Conservation (phyloP, 768 basidiomycete species). For the Clitopilus passeckerianus region DNA sequence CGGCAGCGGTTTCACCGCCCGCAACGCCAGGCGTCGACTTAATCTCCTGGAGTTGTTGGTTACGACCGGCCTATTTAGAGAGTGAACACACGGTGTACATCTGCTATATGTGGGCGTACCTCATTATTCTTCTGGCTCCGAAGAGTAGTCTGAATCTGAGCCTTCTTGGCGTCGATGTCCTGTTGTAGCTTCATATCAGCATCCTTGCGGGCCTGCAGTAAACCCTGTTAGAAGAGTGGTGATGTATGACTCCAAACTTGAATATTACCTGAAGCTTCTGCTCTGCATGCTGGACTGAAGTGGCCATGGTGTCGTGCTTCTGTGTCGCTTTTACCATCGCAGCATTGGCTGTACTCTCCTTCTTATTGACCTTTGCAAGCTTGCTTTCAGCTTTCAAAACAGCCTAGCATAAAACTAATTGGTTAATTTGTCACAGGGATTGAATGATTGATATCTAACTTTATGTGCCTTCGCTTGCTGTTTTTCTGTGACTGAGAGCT, state of each 20-base stretch:
- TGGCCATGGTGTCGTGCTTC: conserved; percentile 36
- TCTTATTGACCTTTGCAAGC: conserved; percentile 40
- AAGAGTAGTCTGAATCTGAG: conserved; percentile 15
- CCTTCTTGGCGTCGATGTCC: conserved; percentile 17
- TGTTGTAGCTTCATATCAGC: conserved; percentile 14
- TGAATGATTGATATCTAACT: conserved; percentile 19
- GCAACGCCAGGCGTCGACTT: not conserved
- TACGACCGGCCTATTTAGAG: not conserved
- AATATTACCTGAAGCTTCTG: conserved; percentile 7
- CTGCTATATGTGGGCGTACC: conserved; percentile 8
- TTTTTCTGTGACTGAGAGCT: conserved; percentile 51
- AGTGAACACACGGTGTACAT: not conserved
- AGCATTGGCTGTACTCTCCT: conserved; percentile 38
- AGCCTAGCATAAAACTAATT: conserved; percentile 2
- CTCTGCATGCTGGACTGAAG: conserved; percentile 19
- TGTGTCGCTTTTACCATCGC: conserved; percentile 42
- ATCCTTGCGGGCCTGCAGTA: conserved; percentile 9
- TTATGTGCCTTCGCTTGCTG: conserved; percentile 45
- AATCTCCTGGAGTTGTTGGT: not conserved
- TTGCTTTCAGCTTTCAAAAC: conserved; percentile 10
- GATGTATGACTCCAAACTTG: not conserved
- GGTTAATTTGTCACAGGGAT: not conserved
- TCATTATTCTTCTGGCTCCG: conserved; percentile 17
- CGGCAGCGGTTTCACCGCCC: not conserved
- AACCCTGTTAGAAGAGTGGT: not conserved